Base-by-base conservation (phyloP, 768 basidiomycete genomes). In the Lentinula lateritia region DNA sequence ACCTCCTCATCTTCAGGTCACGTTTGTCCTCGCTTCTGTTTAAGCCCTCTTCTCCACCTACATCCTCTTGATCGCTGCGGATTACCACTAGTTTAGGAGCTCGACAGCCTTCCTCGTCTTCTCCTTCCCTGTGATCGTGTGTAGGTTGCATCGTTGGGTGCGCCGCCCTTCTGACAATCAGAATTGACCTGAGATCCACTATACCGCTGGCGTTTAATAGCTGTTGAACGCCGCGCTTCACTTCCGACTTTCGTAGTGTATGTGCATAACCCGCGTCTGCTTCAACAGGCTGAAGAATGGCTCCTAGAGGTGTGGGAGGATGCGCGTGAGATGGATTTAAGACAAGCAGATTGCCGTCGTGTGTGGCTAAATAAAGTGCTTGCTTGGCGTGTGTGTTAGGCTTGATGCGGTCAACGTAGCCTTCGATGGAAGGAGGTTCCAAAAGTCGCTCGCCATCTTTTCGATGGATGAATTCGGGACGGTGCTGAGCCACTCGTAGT, bases 381-480 rank as follows among this genome's bases (percentile, higher is more conserved):
- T 89, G 83, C 58, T 79, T 84, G 34, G 71, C 69, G 63, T 85
- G 83, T 18, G 82, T 76, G 65, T 83, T 85, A 2, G 84, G 80
- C 64, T 78, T 81, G 66, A 92, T 80, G 52, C 87, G 86, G 62
- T 90, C 83, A 46, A 95, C 75, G 73, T 91, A 97, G 2, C 95
- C 95, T 73, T 98, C 95, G 52, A 96, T 77, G 0, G 85, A 82
- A 0, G 88, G 86, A 1, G 95, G 95, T 66, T 95, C 92, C 38
- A 82, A 73, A 16, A 95, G 68, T 41, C 74, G 67, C 73, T 71
- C 76, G 69, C 76, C 76, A 72, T 79, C 72, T 64, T 74, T 77
- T n/a, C 80, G 67, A 64, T 76, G 76, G 52, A 83, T 65, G 60
- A 70, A 69, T 15, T 71, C 82, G 4, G 87, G 82, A 23, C 75